These are phyloP conservation scores for Tetrahymena borealis DNA, from an alignment of 73 alveolate genomes.

Conservation along the genomic window DNA sequence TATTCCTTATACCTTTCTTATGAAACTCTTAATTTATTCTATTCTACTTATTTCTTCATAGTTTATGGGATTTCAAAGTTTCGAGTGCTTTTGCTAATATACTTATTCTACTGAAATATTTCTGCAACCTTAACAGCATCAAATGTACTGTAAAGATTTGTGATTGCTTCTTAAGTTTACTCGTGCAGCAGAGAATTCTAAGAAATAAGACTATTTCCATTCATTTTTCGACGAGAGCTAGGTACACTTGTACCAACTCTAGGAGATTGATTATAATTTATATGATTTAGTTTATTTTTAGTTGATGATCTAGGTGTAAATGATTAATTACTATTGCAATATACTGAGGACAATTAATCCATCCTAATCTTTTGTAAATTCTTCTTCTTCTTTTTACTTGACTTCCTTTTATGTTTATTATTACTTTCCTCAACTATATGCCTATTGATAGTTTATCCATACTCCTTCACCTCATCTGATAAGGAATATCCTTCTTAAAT, in stretches of 20 bases:
- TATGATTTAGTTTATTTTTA: not conserved
- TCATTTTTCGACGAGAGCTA: not conserved
- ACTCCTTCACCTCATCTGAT: not conserved
- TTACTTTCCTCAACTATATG: not conserved
- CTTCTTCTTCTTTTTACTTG: not conserved
- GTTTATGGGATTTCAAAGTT: not conserved
- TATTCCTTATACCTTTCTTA: not conserved
- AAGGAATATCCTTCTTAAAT: too few species aligned
- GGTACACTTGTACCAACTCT: not conserved
- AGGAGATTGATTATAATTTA: not conserved
- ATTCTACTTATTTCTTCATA: not conserved
- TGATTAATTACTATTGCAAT: not conserved
- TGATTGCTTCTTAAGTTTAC: not conserved
- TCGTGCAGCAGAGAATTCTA: too few species aligned
- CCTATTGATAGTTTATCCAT: not conserved
- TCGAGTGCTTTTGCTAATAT: not conserved
- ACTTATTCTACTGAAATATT: not conserved
- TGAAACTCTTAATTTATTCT: not conserved
- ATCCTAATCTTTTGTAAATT: not conserved
- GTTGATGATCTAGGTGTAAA: not conserved
- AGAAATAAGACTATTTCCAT: not conserved
- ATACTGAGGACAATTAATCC: not conserved
- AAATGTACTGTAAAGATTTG: not conserved
- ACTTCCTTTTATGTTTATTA: not conserved
- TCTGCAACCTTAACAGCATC: not conserved